Percentiles rank a stretch among this genome's conserved stretches.
Evolutionary conservation across 768 basidiomycete species (phyloP).

Genomic region (Clitopilus hobsonii): DNA sequence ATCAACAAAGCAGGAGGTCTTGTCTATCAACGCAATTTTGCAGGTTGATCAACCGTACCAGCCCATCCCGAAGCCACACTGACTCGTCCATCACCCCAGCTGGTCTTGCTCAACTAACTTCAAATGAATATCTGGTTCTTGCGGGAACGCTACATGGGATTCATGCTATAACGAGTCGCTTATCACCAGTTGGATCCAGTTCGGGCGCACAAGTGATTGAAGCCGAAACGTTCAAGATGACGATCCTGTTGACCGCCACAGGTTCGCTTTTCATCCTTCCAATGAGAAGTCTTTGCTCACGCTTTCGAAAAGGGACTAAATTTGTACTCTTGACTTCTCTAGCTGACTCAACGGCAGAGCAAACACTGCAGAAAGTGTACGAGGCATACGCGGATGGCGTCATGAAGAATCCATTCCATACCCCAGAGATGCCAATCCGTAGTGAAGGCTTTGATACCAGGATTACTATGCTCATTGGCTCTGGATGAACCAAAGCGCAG

Average conservation of each 20-base stretch:
- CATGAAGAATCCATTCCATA: conserved; percentile 99
- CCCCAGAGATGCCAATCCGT: conserved; percentile 98
- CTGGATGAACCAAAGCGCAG: conserved; percentile 24
- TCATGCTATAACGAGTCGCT: conserved; percentile 92
- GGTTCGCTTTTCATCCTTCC: conserved; percentile 41
- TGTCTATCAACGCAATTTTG: conserved; percentile 89
- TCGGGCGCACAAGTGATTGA: conserved; percentile 96
- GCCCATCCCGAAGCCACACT: conserved; percentile 11
- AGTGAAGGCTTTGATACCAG: conserved; percentile 82
- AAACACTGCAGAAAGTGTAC: conserved; percentile 80
- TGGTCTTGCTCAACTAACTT: conserved; percentile 84
- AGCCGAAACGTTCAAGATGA: conserved; percentile 93
- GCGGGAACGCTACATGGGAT: conserved; percentile 97
- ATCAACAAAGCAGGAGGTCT: conserved; percentile 99
- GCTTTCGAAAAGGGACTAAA: conserved; percentile 69
- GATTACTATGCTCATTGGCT: conserved; percentile 57
- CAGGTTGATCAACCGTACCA: conserved; percentile 59
- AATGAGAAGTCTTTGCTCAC: neutral
- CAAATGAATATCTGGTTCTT: conserved; percentile 93
- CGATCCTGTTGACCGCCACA: conserved; percentile 83
- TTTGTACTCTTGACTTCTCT: conserved; percentile 90
- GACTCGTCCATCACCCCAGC: conserved; percentile 40
- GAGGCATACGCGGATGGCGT: conserved; percentile 92
- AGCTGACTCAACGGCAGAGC: conserved; percentile 62
- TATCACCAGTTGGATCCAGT: conserved; percentile 78